These are phyloP conservation scores for Artomyces pyxidatus DNA, from an alignment of 768 basidiomycete species.

Conservation along the genomic window DNA sequence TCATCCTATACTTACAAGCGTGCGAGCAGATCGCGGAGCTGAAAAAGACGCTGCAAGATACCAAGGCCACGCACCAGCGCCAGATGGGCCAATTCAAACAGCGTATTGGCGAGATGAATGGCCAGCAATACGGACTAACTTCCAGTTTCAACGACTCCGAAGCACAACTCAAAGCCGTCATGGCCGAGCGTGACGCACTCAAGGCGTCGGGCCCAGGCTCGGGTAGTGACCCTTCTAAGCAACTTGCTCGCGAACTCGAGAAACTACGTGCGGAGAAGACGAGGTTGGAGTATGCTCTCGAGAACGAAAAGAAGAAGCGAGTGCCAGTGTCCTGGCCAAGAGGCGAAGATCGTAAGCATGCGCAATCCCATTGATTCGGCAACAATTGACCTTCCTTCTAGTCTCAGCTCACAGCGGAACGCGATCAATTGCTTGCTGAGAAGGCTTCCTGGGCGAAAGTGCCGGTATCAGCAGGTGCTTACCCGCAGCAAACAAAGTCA, in stretches of 20 bases:
- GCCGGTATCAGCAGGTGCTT: no score
- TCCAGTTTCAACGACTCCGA: slow-evolving; percentile 16
- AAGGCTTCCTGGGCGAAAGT: slow-evolving; percentile 37
- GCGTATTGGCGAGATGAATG: slow-evolving; percentile 9
- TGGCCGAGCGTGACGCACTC: slow-evolving; percentile 21
- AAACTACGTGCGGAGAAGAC: slow-evolving; percentile 29
- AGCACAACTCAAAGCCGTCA: slow-evolving; percentile 16
- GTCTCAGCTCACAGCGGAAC: slow-evolving; percentile 48
- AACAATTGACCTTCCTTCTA: slow-evolving; percentile 20
- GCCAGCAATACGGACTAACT: slow-evolving; percentile 11
- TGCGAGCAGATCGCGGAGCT: slow-evolving; percentile 14
- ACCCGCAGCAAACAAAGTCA: slow-evolving; percentile 24
- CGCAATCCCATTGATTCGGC: no score
- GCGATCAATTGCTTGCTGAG: slow-evolving; percentile 54
- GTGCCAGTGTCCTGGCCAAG: no score
- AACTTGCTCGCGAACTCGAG: slow-evolving; percentile 19
- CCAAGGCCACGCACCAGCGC: slow-evolving; percentile 9
- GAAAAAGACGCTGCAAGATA: slow-evolving; percentile 8
- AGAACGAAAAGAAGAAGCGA: slow-evolving; percentile 26
- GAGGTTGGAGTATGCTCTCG: slow-evolving; percentile 30
- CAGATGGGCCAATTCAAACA: slow-evolving; percentile 14
- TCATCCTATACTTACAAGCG: not conserved
- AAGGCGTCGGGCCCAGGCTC: slow-evolving; percentile 29
- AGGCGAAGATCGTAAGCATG: no score
- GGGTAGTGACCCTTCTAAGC: slow-evolving; percentile 1